Evolutionary conservation across 2,329 filamentous ascomycete genomes (phyloP), one percentile per base, ranked within the genome.

Genomic region (Huntiella omanensis): DNA sequence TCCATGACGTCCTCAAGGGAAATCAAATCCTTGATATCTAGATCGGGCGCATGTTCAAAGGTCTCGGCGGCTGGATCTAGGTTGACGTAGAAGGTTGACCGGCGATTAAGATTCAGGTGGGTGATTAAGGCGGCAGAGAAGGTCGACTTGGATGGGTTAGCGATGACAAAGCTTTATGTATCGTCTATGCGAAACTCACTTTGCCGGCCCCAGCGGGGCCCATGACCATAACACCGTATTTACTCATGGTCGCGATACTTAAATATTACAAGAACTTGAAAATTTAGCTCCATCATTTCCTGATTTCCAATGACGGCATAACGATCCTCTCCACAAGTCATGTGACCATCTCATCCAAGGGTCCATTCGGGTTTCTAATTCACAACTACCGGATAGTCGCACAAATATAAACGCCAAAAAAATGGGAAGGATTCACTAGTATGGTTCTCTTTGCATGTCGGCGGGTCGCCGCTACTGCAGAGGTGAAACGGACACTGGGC

Each of bases 71-170:
- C 91, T 5, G 91, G 91, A 61, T 98, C 91, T 57, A 98, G 84
- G 65, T 98, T 98, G 59, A 98, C 81, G 64, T 96, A 98, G 71
- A 92, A 94, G 62, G 83, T 83, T 43, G 86, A 92, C n/a, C 87
- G 83, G 47, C 84, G 83, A 62, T 84, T 87, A 59, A 86, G 82
- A 55, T 84, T 78, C 19, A 96, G 78, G 58, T 96, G 85, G 50
- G 91, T 86, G 60, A 96, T 95, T 55, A 98, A 73, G 54, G 85
- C 77, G 49, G 83, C 80, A 68, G 86, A 95, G 63, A 98, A 98
- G 51, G 91, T 98, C 22, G 87, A 92, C 74, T 49, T 32, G 12
- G 28, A 13, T 10, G 12, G 12, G 33, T 47, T 40, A 48, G 42
- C 85, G 53, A 8, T 49, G 22, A 38, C 13, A n/a, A 32, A 13